Base-by-base conservation (phyloP, 2,329 filamentous ascomycete species). In the Parastagonospora nodorum region DNA sequence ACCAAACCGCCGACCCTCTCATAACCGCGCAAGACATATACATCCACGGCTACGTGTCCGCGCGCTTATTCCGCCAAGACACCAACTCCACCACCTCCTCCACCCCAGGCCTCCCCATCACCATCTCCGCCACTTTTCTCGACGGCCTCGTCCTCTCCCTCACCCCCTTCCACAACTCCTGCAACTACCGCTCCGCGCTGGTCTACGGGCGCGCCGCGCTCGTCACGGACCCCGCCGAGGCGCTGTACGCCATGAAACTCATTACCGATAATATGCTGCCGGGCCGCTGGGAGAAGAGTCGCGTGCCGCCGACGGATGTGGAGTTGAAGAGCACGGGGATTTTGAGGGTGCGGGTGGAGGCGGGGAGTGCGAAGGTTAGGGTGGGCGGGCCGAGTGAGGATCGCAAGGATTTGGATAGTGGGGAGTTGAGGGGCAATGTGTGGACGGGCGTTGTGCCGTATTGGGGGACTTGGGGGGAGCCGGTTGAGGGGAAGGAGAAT, bases 1-100 rank as follows among this genome's bases (percentile, higher is more conserved):
- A 42, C 28, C 60, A 41, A 12, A 79, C 82, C 43, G 84, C 87
- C 0, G 78, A 91, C 5, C 87, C 92, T 50, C 81, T 88, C 19
- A 51, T 43, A 55, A 47, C 48, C 2, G 11, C 36, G 5, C 63
- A 66, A 30, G 54, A 68, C 30, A 36, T 74, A 5, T 74, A 74
- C 43, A 58, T 74, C 30, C 71, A 74, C 52, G 71, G 71, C 48
- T 71, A 68, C 45, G 56, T 70, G 2, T 63, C 64, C 5, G 59
- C 86, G 1, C 87, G 91, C 7, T 79, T 96, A 30, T 88, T 93
- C 55, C 44, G 52, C 40, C 8, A 30, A 10, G 1, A 24, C 1
- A 2, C 10, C 9, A 2, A 11, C 39, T 36, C 32, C 14, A 10
- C 32, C 32, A 31, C 29, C 29, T 31, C 29, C 29, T 7, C 7